Percentiles rank a stretch among this genome's conserved stretches.
Evolutionary conservation across 768 basidiomycete species (phyloP).

Genomic region (Trichaptum fuscoviolaceum): DNA sequence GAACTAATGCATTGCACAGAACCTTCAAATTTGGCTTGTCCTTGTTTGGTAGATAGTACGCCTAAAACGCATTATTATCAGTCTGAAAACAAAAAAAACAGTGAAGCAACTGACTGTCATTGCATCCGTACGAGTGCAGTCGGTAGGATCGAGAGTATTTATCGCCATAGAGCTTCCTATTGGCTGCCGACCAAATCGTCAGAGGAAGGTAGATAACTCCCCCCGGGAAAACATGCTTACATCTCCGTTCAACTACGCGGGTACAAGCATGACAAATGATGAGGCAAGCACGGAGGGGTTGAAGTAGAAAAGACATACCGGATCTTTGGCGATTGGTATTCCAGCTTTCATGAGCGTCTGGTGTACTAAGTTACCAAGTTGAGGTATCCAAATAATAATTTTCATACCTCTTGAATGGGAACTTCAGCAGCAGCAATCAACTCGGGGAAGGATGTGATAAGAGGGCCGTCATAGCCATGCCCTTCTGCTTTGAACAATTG

Average conservation of each 20-base stretch:
- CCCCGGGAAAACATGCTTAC: background rate
- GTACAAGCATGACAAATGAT: background rate
- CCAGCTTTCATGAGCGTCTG: background rate
- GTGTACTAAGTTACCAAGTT: background rate
- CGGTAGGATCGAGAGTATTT: background rate
- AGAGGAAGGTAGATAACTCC: background rate
- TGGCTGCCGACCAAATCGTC: background rate
- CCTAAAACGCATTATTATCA: background rate
- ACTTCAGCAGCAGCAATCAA: background rate
- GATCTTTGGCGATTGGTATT: conserved; percentile 2
- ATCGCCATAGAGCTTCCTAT: background rate
- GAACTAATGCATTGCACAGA: conserved; percentile 20
- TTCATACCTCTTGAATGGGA: background rate
- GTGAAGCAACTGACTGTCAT: background rate
- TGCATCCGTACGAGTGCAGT: background rate
- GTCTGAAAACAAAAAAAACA: background rate
- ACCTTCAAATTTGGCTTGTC: conserved; percentile 25
- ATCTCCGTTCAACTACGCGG: background rate
- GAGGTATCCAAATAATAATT: background rate
- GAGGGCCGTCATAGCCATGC: background rate
- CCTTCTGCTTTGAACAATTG: background rate
- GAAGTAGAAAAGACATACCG: background rate
- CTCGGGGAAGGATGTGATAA: background rate
- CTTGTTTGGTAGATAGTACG: conserved; percentile 21
- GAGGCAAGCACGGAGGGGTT: background rate